These are phyloP conservation scores for Pulveroboletus sp. DNA, from an alignment of 768 basidiomycete genomes.

Conservation along the genomic window DNA sequence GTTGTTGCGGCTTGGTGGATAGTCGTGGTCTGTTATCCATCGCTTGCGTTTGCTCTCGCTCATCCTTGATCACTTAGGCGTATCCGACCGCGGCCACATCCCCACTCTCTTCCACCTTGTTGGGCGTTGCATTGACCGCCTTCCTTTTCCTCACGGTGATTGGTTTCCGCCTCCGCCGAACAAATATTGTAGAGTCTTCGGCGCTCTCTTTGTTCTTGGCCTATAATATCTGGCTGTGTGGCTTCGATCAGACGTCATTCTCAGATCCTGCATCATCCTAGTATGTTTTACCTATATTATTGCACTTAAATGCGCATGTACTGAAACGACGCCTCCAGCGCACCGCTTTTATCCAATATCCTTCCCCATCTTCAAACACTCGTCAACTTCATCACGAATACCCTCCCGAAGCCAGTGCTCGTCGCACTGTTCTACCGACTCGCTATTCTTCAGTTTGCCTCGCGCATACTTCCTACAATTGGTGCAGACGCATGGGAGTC, in stretches of 20 bases:
- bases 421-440: slow-evolving; percentile 77
- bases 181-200: slow-evolving; percentile 90
- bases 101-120: slow-evolving; percentile 81
- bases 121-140: slow-evolving; percentile 84
- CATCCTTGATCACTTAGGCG: slow-evolving; percentile 41
- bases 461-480: slow-evolving; percentile 79
- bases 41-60: slow-evolving; percentile 2
- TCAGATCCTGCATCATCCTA: slow-evolving; percentile 74
- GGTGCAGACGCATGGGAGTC: slow-evolving; percentile 77
- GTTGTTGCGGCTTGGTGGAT: slow-evolving; percentile 87
- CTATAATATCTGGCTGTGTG: slow-evolving; percentile 88
- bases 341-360: slow-evolving; percentile 73
- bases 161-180: slow-evolving; percentile 82
- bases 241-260: slow-evolving; percentile 70
- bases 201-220: slow-evolving; percentile 85
- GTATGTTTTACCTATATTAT: slow-evolving; percentile 44
- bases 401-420: slow-evolving; percentile 80
- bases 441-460: slow-evolving; percentile 76
- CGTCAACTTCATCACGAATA: slow-evolving; percentile 78
- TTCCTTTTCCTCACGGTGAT: slow-evolving; percentile 90
- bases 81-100: slow-evolving; percentile 82
- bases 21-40: slow-evolving; percentile 53
- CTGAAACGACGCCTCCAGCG: slow-evolving; percentile 38
- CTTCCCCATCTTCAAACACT: slow-evolving; percentile 77
- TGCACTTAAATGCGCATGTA: neutral